Conservation (phyloP, 768 basidiomycete species). For the Pulveroboletus sp. region DNA sequence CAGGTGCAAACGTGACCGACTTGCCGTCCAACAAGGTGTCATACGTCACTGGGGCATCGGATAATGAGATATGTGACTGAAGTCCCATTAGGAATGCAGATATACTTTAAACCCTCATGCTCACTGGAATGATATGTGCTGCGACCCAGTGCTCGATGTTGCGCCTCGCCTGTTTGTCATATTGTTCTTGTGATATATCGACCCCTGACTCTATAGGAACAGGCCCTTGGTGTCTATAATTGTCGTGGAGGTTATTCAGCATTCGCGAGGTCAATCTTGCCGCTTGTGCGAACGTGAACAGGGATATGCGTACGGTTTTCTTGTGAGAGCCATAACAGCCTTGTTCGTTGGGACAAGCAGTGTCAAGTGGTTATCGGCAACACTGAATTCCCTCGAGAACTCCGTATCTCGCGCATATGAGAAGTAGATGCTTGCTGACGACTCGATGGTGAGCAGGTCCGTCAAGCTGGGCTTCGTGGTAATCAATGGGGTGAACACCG, state of each 20-base stretch:
- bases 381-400: slow-evolving; percentile 47
- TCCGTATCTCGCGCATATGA: slow-evolving; percentile 73
- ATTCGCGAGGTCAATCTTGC: not conserved
- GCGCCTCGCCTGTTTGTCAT: slow-evolving; percentile 50
- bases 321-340: slow-evolving; percentile 73
- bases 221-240: slow-evolving; percentile 57
- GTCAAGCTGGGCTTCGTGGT: slow-evolving; percentile 53
- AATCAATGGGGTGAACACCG: slow-evolving; percentile 34
- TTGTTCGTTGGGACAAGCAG: slow-evolving; percentile 83
- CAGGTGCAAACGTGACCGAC: slow-evolving; percentile 49
- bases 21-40: slow-evolving; percentile 56
- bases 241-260: not conserved
- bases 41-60: slow-evolving; percentile 37
- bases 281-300: not conserved
- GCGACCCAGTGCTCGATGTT: slow-evolving; percentile 81
- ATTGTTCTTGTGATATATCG: slow-evolving; percentile 62
- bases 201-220: slow-evolving; percentile 37
- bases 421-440: slow-evolving; percentile 75
- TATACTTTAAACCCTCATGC: slow-evolving; percentile 8
- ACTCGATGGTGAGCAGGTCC: slow-evolving; percentile 75
- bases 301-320: slow-evolving; percentile 67
- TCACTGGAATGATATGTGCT: slow-evolving; percentile 79
- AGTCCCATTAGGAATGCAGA: not conserved
- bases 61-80: slow-evolving; percentile 44
- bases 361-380: slow-evolving; percentile 37